A percentile compares a stretch with the other conserved stretches of the same genome.
Conservation (phyloP, 1,284 basidiomycete species). For the Boletus sp. region DNA sequence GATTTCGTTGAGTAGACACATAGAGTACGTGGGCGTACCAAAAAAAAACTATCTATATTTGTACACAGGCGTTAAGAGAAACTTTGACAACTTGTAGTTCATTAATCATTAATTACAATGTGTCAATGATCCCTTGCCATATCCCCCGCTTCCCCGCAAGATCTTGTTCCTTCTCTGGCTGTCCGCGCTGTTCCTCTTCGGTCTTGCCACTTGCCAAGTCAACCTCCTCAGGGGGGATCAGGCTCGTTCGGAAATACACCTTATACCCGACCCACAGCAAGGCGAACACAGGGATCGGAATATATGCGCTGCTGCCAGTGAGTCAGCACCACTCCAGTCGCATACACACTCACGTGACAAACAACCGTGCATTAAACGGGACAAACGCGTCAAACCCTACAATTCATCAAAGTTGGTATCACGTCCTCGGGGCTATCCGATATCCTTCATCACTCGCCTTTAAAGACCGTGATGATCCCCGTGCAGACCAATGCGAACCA, state of each 20-base stretch:
- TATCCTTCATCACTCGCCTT: slow-evolving; percentile 30
- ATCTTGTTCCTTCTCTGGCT: slow-evolving; percentile 30
- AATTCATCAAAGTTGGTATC: slow-evolving; percentile 1
- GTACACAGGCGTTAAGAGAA: neutral
- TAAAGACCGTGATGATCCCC: slow-evolving; percentile 61
- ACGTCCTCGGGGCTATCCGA: neutral
- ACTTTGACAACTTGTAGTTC: neutral
- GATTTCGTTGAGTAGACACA: neutral
- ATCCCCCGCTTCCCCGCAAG: slow-evolving; percentile 8
- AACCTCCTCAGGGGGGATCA: slow-evolving; percentile 51
- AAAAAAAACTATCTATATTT: neutral
- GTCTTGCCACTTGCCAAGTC: slow-evolving; percentile 61
- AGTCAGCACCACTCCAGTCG: too few species aligned
- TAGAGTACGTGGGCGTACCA: neutral
- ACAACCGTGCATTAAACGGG: slow-evolving; percentile 39
- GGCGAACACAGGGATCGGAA: slow-evolving; percentile 43
- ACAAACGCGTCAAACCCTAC: slow-evolving; percentile 50
- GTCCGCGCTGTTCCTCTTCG: slow-evolving; percentile 53
- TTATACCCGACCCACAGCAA: slow-evolving; percentile 60
- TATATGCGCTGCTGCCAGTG: slow-evolving; percentile 31
- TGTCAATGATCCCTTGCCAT: too few species aligned
- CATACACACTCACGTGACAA: slow-evolving; percentile 49
- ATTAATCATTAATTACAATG: slow-evolving; percentile 1
- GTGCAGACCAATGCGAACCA: slow-evolving; percentile 61
- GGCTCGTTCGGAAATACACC: slow-evolving; percentile 46